Conservation (phyloP, 257 asterid genomes). For the Eustoma russellianum region DNA sequence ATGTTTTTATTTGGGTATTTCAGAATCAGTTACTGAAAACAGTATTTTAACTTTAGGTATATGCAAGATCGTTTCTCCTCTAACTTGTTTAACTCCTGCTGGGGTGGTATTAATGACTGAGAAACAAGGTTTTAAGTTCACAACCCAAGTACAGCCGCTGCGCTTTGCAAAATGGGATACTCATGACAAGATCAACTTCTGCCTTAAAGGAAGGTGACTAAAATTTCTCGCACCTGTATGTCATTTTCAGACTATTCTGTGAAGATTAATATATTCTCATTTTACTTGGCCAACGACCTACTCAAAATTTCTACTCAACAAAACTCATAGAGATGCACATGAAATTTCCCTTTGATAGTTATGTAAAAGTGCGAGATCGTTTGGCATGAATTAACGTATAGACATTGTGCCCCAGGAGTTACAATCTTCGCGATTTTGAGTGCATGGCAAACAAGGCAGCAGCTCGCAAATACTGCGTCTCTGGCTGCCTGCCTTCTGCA, state of each 20-base stretch:
- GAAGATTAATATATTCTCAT: no score
- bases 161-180: slow-evolving; percentile 27
- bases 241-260: background rate
- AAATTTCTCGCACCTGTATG: background rate
- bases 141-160: slow-evolving; percentile 31
- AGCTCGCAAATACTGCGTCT: slow-evolving; percentile 18
- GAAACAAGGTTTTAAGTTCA: slow-evolving; percentile 24
- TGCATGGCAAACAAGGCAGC: slow-evolving; percentile 29
- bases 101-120: slow-evolving; percentile 28
- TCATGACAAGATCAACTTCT: slow-evolving; percentile 23
- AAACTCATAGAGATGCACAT: no score
- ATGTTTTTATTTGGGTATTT: background rate
- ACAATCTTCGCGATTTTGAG: slow-evolving; percentile 34
- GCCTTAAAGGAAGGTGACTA: slow-evolving; percentile 21
- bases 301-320: no score
- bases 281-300: no score
- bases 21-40: no score
- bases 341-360: no score
- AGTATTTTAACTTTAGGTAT: slow-evolving; percentile 21
- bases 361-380: background rate
- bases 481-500: slow-evolving; percentile 30
- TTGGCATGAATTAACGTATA: background rate
- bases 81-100: slow-evolving; percentile 24
- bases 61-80: slow-evolving; percentile 35
- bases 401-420: slow-evolving; percentile 11